These are phyloP conservation scores for Fusarium armeniacum DNA, from an alignment of 2,329 filamentous ascomycete genomes.

Conservation along the genomic window DNA sequence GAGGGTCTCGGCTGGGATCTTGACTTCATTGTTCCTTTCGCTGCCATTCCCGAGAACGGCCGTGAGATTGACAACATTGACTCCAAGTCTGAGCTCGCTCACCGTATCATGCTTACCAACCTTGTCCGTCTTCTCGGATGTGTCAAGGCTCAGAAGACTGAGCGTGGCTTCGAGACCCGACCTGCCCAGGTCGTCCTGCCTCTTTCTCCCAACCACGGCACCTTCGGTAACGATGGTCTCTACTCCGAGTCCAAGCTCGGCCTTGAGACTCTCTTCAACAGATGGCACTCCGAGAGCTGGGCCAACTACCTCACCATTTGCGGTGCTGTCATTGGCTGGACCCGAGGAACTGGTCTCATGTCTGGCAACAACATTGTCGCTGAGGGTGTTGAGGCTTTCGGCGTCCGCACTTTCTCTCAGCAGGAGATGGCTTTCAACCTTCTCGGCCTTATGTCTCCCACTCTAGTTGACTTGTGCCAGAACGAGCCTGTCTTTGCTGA, in stretches of 20 bases:
- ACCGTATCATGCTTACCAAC: constrained; percentile 99
- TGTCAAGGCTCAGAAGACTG: constrained; percentile 91
- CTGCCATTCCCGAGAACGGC: constrained; percentile 96
- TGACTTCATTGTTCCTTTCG: constrained; percentile 95
- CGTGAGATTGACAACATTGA: constrained; percentile 97
- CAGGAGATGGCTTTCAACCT: constrained; percentile 99
- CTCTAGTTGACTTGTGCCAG: constrained; percentile 96
- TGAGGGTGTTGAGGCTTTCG: constrained; percentile 95
- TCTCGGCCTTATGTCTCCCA: constrained; percentile 93
- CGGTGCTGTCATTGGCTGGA: constrained; percentile 98
- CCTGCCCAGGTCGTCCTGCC: constrained; percentile 97
- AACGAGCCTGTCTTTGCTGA: constrained; percentile 96
- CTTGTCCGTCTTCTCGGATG: constrained; percentile 89
- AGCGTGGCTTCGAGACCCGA: constrained; percentile 91
- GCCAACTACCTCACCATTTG: constrained; percentile 97
- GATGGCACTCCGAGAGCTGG: constrained; percentile 99
- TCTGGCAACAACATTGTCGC: constrained; percentile 97
- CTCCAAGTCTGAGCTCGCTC: constrained; percentile 96
- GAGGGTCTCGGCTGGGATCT: constrained; percentile 98
- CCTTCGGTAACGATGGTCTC: constrained; percentile 96
- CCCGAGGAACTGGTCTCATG: constrained; percentile 98
- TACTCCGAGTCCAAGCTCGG: constrained; percentile 99
- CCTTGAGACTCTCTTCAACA: constrained; percentile 96
- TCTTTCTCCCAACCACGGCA: constrained; percentile 97
- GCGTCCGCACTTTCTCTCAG: constrained; percentile 98